phyloP scores from a whole-genome alignment of 441 rosid genomes.

The Omphalea diandra region DNA sequence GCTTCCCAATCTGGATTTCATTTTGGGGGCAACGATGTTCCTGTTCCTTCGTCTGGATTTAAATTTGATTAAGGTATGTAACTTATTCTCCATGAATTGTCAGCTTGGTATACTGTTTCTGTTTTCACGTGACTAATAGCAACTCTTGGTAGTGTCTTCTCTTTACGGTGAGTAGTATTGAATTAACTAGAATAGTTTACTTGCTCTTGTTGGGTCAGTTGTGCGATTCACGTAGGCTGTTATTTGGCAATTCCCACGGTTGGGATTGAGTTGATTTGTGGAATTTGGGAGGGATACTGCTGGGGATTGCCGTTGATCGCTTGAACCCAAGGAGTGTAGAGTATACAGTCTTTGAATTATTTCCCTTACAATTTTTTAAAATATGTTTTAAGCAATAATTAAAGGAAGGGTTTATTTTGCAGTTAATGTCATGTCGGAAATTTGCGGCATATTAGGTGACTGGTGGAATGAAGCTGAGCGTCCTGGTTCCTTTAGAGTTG shows the following conservation, averaged over 20 bases:
- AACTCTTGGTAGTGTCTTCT: not conserved
- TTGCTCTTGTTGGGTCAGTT: not conserved
- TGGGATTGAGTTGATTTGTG: not conserved
- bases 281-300: not conserved
- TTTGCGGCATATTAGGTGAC: slow-evolving; percentile 30
- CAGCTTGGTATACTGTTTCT: not conserved
- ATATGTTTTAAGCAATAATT: not conserved
- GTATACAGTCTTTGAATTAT: not conserved
- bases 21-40: slow-evolving; percentile 52
- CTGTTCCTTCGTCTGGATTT: slow-evolving; percentile 71
- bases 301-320: not conserved
- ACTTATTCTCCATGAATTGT: not conserved
- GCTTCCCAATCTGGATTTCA: slow-evolving; percentile 52
- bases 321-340: not conserved
- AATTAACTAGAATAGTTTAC: not conserved
- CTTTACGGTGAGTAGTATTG: not conserved
- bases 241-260: not conserved
- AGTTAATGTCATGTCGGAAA: not conserved
- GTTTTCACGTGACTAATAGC: not conserved
- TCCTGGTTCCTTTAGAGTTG: slow-evolving; percentile 24
- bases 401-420: not conserved
- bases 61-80: slow-evolving; percentile 57
- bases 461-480: slow-evolving; percentile 38
- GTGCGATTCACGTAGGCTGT: not conserved
- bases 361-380: not conserved